A percentile compares a stretch with the other conserved stretches of the same genome.
phyloP scores from a whole-genome alignment of 208 protist species.

The Acanthamoeba healyi region DNA sequence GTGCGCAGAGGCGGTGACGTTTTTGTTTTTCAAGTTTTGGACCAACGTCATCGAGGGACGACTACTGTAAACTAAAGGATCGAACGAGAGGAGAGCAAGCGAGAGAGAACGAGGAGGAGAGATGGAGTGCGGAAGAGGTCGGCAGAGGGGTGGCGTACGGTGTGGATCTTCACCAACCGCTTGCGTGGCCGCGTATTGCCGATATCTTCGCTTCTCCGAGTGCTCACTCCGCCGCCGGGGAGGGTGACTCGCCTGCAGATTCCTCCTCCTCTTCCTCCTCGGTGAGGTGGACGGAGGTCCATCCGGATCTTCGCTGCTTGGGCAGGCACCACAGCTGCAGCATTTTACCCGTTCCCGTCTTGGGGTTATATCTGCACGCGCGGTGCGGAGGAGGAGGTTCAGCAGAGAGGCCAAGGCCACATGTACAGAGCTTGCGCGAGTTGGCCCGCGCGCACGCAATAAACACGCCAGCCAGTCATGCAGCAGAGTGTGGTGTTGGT shows the following conservation, averaged over 20 bases:
- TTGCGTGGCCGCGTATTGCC: too few relatives aligned
- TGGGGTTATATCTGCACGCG: conserved; percentile 49
- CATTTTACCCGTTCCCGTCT: conserved; percentile 59
- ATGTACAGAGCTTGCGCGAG: neutral
- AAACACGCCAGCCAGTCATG: neutral
- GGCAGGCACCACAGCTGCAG: conserved; percentile 59
- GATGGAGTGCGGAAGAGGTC: too few relatives aligned
- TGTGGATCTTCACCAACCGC: neutral
- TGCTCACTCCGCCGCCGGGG: too few relatives aligned
- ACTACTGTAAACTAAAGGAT: too few relatives aligned
- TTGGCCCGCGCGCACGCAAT: too few relatives aligned
- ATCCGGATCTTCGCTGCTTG: neutral
- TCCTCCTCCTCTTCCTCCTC: neutral
- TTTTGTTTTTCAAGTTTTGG: too few relatives aligned
- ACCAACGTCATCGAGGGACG: too few relatives aligned
- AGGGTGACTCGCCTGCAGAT: too few relatives aligned
- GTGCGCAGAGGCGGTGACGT: too few relatives aligned
- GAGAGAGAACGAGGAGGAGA: neutral
- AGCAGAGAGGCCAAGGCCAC: neutral
- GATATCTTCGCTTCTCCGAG: too few relatives aligned
- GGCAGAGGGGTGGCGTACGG: too few relatives aligned
- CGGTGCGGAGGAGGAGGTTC: neutral
- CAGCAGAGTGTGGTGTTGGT: neutral
- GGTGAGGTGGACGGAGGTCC: conserved; percentile 19
- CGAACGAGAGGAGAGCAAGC: too few relatives aligned